A percentile compares a stretch with the other conserved stretches of the same genome.
Conservation (phyloP, 345 rosid genomes). For the Pelargonium nanum region DNA sequence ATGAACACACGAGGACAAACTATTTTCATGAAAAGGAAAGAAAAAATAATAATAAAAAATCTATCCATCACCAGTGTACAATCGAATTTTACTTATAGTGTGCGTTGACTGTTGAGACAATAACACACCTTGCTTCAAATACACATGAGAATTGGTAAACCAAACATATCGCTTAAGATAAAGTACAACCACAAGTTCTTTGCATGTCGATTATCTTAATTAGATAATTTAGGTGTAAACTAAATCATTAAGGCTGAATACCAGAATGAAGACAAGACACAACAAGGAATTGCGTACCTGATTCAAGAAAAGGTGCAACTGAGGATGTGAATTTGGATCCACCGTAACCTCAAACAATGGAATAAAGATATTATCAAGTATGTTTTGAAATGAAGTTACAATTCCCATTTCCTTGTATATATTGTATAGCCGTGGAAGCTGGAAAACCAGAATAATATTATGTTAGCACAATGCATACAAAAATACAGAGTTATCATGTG, state of each 20-base stretch:
- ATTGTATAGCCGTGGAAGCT: conserved; percentile 96
- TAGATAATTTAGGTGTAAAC: too few relatives aligned
- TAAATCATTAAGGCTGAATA: not conserved
- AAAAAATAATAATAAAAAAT: too few relatives aligned
- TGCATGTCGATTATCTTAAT: not conserved
- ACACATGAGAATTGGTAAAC: too few relatives aligned
- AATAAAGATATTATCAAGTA: conserved; percentile 92
- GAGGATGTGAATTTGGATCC: conserved; percentile 99
- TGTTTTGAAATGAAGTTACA: conserved; percentile 96
- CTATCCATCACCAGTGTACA: too few relatives aligned
- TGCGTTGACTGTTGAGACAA: too few relatives aligned
- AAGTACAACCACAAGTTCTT: too few relatives aligned
- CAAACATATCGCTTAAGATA: too few relatives aligned
- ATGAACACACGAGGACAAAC: not conserved
- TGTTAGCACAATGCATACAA: too few relatives aligned
- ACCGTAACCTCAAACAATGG: conserved; percentile 96
- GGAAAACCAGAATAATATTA: conserved; percentile 12
- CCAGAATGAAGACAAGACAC: not conserved
- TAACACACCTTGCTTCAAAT: too few relatives aligned
- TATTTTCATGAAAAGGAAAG: not conserved
- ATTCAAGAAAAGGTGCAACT: conserved; percentile 89
- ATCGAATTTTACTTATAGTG: too few relatives aligned
- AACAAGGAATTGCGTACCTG: conserved; percentile 43
- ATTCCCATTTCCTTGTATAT: conserved; percentile 99
- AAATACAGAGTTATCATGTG: not conserved